Conservation (phyloP, 345 rosid genomes). For the Syzygium oleosum region DNA sequence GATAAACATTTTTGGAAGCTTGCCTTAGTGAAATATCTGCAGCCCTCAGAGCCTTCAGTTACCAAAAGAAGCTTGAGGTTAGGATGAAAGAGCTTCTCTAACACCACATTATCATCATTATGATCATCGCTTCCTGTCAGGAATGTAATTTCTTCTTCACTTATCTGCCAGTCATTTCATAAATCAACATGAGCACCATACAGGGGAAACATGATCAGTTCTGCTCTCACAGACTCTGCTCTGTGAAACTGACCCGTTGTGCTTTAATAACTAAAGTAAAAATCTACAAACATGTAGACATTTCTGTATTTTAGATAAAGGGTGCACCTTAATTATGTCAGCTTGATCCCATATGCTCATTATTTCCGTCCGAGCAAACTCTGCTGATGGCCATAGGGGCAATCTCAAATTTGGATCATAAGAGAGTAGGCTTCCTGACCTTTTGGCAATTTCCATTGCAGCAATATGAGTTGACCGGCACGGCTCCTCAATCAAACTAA, state of each 20-base stretch:
- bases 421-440: conserved; percentile 49
- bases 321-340: conserved; percentile 50
- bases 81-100: conserved; percentile 41
- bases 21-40: conserved; percentile 48
- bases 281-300: background rate
- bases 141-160: conserved; percentile 33
- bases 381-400: conserved; percentile 50
- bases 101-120: conserved; percentile 30
- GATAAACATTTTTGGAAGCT: background rate
- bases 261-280: background rate
- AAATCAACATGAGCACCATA: background rate
- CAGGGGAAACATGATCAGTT: background rate
- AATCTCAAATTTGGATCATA: conserved; percentile 57
- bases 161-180: conserved; percentile 14
- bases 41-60: conserved; percentile 50
- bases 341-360: conserved; percentile 62
- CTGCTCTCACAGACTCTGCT: background rate
- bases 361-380: conserved; percentile 46
- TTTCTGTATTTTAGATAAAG: background rate
- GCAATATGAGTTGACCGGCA: conserved; percentile 51
- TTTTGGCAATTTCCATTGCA: conserved; percentile 54
- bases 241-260: background rate
- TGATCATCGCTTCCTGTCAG: conserved; percentile 25
- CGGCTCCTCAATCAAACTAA: conserved; percentile 63
- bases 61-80: conserved; percentile 50